Conservation (phyloP, 2,329 filamentous ascomycete genomes). For the Elsinoe fawcettii region DNA sequence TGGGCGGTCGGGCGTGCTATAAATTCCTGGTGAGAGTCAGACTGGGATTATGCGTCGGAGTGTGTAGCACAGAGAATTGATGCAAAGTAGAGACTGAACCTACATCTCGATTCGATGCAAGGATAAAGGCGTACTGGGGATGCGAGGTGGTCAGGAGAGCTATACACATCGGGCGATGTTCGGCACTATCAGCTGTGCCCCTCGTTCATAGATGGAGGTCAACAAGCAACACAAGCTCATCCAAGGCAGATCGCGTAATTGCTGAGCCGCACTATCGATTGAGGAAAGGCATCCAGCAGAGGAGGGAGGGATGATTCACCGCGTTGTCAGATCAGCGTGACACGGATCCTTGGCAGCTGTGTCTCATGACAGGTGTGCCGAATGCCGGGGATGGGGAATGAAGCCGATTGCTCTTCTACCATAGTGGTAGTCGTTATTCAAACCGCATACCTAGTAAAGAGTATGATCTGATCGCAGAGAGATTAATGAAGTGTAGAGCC, state of each 20-base stretch:
- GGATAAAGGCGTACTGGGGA: conserved; percentile 42
- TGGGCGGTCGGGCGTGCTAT: conserved; percentile 52
- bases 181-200: background rate
- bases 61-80: background rate
- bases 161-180: conserved; percentile 39
- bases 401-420: background rate
- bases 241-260: conserved; percentile 5
- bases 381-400: background rate
- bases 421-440: background rate
- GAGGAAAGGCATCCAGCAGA: background rate
- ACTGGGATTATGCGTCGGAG: background rate
- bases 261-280: background rate
- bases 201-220: background rate
- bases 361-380: background rate
- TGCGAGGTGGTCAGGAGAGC: conserved; percentile 43
- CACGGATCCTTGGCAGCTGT: background rate
- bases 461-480: background rate
- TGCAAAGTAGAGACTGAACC: background rate
- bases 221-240: background rate
- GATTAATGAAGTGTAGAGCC: background rate
- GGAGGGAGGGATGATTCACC: conserved; percentile 2
- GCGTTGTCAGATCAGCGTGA: conserved; percentile 1
- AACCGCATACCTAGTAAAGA: background rate
- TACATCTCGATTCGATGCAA: conserved; percentile 46
- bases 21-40: conserved; percentile 45